phyloP scores from a whole-genome alignment of 2,329 filamentous ascomycete genomes.

The Lachnellula arida region DNA sequence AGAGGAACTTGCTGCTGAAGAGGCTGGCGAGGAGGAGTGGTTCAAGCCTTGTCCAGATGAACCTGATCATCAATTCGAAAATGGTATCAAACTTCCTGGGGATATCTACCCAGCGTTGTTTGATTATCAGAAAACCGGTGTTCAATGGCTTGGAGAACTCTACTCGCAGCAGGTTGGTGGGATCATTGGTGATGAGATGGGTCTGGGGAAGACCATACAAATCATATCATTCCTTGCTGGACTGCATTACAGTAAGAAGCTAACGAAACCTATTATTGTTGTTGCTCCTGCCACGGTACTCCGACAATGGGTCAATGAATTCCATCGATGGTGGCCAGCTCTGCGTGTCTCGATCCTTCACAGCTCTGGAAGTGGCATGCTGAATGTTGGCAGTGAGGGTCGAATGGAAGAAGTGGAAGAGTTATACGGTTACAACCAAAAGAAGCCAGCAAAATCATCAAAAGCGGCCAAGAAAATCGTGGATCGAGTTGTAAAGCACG shows the following conservation, averaged over 20 bases:
- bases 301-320: constrained; percentile 97
- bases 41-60: constrained; percentile 80
- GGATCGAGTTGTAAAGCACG: constrained; percentile 73
- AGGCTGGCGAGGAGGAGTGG: constrained; percentile 61
- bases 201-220: constrained; percentile 89
- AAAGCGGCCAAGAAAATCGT: constrained; percentile 76
- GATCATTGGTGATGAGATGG: constrained; percentile 97
- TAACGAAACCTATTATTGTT: constrained; percentile 81
- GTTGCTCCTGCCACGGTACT: constrained; percentile 93
- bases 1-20: constrained; percentile 40
- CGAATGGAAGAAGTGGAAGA: constrained; percentile 50
- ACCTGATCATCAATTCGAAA: constrained; percentile 69
- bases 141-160: constrained; percentile 93
- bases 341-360: constrained; percentile 92
- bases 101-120: constrained; percentile 92
- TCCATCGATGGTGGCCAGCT: constrained; percentile 99
- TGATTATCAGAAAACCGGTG: constrained; percentile 94
- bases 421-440: constrained; percentile 39
- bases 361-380: constrained; percentile 93
- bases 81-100: constrained; percentile 73
- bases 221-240: constrained; percentile 67
- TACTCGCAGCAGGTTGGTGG: constrained; percentile 87
- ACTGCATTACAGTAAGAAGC: constrained; percentile 83
- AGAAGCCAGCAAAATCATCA: constrained; percentile 49
- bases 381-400: constrained; percentile 69